Evolutionary conservation across 495 filamentous ascomycete genomes (phyloP), one percentile per base, ranked within the genome.

Genomic region (Talaromyces wortmannii): DNA sequence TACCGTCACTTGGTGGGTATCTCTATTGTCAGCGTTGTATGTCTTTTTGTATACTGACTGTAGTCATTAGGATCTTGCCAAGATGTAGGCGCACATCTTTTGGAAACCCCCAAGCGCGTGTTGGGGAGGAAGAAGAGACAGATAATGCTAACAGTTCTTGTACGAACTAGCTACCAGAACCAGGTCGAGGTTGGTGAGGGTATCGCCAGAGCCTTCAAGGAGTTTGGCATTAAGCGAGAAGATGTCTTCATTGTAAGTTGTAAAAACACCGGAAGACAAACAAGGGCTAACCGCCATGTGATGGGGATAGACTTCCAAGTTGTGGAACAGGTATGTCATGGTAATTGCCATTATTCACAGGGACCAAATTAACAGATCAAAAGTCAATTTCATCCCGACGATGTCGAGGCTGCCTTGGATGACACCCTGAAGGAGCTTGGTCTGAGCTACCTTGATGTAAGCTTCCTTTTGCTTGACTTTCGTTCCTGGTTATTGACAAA

Each of bases 1-100:
- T 83, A 82, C 65, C 76, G 78, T 60, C 78, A 81, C 58, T 63
- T 82, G 69, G 72, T 74, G 63, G 45, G 71, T 65, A 31, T 59
- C 67, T 71, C 30, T 63, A 68, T 4, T 69, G 1, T 23, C 23
- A 23, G 23, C 23, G 23, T 67, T n/a, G 64, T 67, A 11, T 62
- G 18, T 32, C 18, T 36, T 8, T 32, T 18, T 3, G 8, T 45
- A 10, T 23, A 5, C 46, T 50, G 33, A 54, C n/a, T 52, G 45
- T 55, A 68, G 59, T 10, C 50, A 5, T 4, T 52, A 74, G 71
- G 73, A 76, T 63, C 62, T 75, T 52, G 73, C 73, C 17, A 74
- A 71, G 30, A 75, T 76, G 70, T 75, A 72, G 31, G 70, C 50
- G 31, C 12, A 32, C 15, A 13, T 40, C 36, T 5, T 11, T 32